Base-by-base conservation (phyloP, 2,329 filamentous ascomycete species). In the Neoascochyta sp. region DNA sequence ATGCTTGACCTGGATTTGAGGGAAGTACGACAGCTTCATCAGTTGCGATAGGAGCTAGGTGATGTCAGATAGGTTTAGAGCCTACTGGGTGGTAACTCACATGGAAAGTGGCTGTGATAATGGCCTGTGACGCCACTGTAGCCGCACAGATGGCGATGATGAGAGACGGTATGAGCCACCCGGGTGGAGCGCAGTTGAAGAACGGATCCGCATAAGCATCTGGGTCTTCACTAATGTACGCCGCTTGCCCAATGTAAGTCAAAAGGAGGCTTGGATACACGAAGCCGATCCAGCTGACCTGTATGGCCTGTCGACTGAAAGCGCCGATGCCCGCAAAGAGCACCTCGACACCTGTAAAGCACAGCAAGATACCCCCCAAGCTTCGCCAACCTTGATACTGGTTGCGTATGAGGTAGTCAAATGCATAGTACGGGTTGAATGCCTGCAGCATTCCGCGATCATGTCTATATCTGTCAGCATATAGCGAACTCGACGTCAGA, bases 241-340 rank as follows among this genome's bases (percentile, higher is more conserved):
- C 83, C 0, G 83, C 84, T 65, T 89, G 84, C 0, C 84, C 84
- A 32, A 75, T 74, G 48, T 87, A 87, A 1, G 78, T 74, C 10
- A 83, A 54, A 1, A 83, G 57, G 7, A 81, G 67, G 48, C 81
- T 86, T 0, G 85, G 85, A 39, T 79, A 84, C 2, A 75, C 74
- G 45, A 78, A 79, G 27, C 70, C 68, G 4, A 87, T 65, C 84
- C 84, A 89, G 23, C 75, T 81, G n/a, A 88, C 68, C 52, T 86
- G 83, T 28, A 89, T 78, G 1, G 85, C 82, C 12, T 40, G 47
- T 29, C 75, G 71, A 58, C 74, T 76, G 57, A 89, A 89, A n/a
- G 84, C 84, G 16, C 83, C 84, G 7, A 89, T 68, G 47, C 89
- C 84, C 4, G 84, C 83, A 52, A 87, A 89, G 1, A 89, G 67